Evolutionary conservation across 306 rosid genomes (phyloP), one percentile per base, ranked within the genome.

Genomic region (Argentina anserina): DNA sequence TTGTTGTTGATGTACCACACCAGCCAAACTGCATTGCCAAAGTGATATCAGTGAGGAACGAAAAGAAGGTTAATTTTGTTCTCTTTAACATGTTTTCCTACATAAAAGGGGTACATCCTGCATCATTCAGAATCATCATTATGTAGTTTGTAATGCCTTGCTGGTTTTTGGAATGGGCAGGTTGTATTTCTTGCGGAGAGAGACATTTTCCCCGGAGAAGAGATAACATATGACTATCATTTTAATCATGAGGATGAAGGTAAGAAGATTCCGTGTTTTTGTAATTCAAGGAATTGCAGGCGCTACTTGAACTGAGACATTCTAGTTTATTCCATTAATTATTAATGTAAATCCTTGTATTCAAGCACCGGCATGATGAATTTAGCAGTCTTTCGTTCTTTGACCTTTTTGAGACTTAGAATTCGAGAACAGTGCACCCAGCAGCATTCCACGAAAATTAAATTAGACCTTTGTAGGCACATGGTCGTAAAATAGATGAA

Each of bases 21-120:
- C 88, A 89, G 95, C 95, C 95, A 43, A 89, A 89, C 76, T 89
- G 91, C 65, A 84, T 76, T 7, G 90, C 95, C 67, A 85, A 89
- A 76, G 91, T 89, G 71, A 85, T 89, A 11, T 76, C 90, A 46
- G 65, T 87, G 28, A 81, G 86, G 82, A 87, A 80, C 64, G 87
- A 83, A 58, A 89, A 89, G 68, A 89, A 89, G 95, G 91, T 89
- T 81, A 71, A 13, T 43, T 31, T 66, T 17, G 7, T 26, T 56
- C 67, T 45, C 37, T 28, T 55, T 52, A 40, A 1, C 12, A 68
- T 29, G 42, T 18, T 5, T 33, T 46, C 29, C 49, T 67, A 13
- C 67, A 28, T 4, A 3, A 5, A 11, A 36, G 31, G 20, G 17
- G 34, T 18, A 12, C 7, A 33, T 9, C 33, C 33, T 31, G 45